Conservation (phyloP, 164 flowering plant species). For the Chimonanthus praecox region DNA sequence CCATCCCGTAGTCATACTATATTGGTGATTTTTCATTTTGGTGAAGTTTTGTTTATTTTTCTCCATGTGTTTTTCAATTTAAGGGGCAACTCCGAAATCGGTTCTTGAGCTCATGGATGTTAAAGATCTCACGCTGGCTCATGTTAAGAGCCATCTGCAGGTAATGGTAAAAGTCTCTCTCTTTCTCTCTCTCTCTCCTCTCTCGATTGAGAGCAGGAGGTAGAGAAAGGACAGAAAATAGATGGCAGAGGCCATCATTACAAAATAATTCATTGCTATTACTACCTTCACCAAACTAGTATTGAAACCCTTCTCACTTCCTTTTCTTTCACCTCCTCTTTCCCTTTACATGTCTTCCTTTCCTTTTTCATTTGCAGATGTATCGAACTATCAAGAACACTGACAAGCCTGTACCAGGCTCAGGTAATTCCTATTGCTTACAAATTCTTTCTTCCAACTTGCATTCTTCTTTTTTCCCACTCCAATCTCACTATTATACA, state of each 20-base stretch:
- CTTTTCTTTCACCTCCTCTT: background rate
- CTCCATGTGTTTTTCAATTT: conserved; percentile 3
- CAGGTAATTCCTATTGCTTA: conserved; percentile 61
- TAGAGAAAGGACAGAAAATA: background rate
- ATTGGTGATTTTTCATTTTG: background rate
- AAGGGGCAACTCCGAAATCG: conserved; percentile 79
- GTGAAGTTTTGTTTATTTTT: background rate
- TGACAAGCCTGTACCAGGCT: conserved; percentile 70
- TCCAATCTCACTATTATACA: background rate
- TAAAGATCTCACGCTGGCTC: conserved; percentile 76
- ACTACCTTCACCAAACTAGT: conserved; percentile 29
- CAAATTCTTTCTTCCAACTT: background rate
- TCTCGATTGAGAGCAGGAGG: conserved; percentile 4
- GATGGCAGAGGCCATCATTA: conserved; percentile 52
- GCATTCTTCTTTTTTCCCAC: conserved; percentile 1
- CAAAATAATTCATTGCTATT: conserved; percentile 45
- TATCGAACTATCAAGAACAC: conserved; percentile 80
- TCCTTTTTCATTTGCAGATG: conserved; percentile 47
- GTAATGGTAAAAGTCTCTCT: conserved; percentile 17
- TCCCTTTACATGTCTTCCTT: background rate
- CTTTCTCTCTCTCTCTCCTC: conserved; percentile 1
- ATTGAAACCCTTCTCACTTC: background rate
- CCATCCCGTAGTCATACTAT: background rate
- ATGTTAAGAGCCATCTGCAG: conserved; percentile 79
- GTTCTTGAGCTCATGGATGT: conserved; percentile 84